Conservation (phyloP, 2,329 filamentous ascomycete species). For the Aspergillus sp. region DNA sequence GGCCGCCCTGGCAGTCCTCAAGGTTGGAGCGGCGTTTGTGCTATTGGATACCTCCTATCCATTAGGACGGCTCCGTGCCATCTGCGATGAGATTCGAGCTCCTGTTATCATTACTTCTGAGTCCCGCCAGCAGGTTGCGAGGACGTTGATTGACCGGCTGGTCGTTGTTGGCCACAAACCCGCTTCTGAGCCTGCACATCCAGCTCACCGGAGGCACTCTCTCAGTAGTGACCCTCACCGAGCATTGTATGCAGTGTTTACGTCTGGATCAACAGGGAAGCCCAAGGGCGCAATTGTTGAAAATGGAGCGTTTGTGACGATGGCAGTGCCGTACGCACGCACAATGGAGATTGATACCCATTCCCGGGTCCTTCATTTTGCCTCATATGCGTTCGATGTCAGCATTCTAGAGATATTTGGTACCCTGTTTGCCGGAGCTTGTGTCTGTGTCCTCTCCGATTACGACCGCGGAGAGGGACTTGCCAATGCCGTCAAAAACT, state of each 20-base stretch:
- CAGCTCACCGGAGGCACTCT: background rate
- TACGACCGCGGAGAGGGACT: slow-evolving; percentile 3
- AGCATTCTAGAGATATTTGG: slow-evolving; percentile 40
- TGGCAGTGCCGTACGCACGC: background rate
- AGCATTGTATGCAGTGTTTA: slow-evolving; percentile 17
- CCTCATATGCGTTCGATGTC: slow-evolving; percentile 35
- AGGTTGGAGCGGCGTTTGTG: background rate
- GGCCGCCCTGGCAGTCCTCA: slow-evolving; percentile 1
- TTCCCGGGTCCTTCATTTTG: slow-evolving; percentile 39
- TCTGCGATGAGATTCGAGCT: background rate
- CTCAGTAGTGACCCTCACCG: background rate
- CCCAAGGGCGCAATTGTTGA: slow-evolving; percentile 9
- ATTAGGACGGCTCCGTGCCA: background rate
- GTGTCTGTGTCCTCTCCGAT: slow-evolving; percentile 9
- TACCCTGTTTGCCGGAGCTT: slow-evolving; percentile 3
- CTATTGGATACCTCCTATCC: slow-evolving; percentile 2
- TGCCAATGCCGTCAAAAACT: background rate
- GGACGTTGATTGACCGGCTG: background rate
- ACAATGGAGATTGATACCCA: slow-evolving; percentile 19
- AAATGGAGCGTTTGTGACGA: background rate
- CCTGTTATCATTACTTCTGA: background rate
- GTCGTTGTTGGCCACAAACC: too few relatives aligned
- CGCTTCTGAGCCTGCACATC: background rate
- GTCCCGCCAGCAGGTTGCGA: background rate
- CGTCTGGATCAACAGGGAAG: slow-evolving; percentile 7